Percentiles rank a stretch among this genome's conserved stretches.
These are phyloP conservation scores for Geotrichum klebahnii DNA, from an alignment of 1,139 yeast genomes.

Conservation along the genomic window DNA sequence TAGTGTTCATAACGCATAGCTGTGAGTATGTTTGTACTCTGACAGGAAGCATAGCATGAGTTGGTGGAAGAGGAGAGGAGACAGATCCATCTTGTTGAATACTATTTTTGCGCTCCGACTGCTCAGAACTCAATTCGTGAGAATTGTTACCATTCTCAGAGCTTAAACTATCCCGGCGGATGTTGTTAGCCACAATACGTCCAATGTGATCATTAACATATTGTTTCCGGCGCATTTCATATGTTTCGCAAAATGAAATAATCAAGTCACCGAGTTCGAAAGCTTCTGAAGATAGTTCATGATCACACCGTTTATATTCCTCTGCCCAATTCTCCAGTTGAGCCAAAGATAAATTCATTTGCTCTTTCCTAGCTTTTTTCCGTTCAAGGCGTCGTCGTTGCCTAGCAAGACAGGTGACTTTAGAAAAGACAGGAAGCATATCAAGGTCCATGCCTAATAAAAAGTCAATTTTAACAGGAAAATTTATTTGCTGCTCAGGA, in stretches of 20 bases:
- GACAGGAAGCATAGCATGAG: slow-evolving; percentile 14
- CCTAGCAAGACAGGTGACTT: slow-evolving; percentile 45
- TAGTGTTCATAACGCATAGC: slow-evolving; percentile 48
- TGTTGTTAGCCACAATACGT: slow-evolving; percentile 1
- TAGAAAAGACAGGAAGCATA: slow-evolving; percentile 49
- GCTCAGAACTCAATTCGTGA: not conserved
- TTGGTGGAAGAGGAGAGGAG: too few relatives aligned
- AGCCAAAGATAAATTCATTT: not conserved
- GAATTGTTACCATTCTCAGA: too few relatives aligned
- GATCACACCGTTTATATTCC: slow-evolving; percentile 19
- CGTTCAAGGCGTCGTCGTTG: slow-evolving; percentile 29
- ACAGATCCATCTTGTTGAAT: too few relatives aligned
- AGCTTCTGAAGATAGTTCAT: slow-evolving; percentile 29
- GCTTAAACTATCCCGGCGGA: too few relatives aligned
- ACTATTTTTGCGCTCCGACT: too few relatives aligned
- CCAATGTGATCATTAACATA: slow-evolving; percentile 21
- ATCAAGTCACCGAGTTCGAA: slow-evolving; percentile 30
- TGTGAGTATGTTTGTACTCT: slow-evolving; percentile 39
- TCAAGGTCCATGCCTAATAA: slow-evolving; percentile 53
- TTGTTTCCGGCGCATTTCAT: slow-evolving; percentile 25
- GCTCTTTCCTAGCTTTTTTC: not conserved
- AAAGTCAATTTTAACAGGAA: slow-evolving; percentile 45
- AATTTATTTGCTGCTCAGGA: too few relatives aligned
- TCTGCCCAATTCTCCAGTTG: not conserved
- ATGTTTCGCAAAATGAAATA: slow-evolving; percentile 28